phyloP scores from a whole-genome alignment of 2,329 filamentous ascomycete species.

The Hypoxylon rubiginosum region DNA sequence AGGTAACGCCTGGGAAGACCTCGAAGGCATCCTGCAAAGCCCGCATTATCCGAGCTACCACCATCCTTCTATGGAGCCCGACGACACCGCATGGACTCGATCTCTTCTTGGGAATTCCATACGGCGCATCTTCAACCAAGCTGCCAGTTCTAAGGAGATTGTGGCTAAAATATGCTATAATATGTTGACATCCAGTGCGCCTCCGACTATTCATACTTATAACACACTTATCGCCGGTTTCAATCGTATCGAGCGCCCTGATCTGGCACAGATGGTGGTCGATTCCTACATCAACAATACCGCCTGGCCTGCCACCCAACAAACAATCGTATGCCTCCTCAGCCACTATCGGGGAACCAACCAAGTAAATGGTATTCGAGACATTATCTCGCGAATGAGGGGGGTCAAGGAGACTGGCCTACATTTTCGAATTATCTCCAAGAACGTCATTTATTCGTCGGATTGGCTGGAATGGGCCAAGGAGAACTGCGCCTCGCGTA shows the following conservation, averaged over 20 bases:
- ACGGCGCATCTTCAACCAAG: constrained; percentile 47
- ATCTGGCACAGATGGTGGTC: constrained; percentile 67
- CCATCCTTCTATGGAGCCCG: constrained; percentile 33
- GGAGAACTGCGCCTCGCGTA: constrained; percentile 51
- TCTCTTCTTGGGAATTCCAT: constrained; percentile 45
- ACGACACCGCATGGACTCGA: constrained; percentile 33
- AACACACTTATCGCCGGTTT: constrained; percentile 80
- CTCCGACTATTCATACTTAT: constrained; percentile 77
- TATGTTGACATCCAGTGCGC: constrained; percentile 70
- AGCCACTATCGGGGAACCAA: constrained; percentile 62
- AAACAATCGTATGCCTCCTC: constrained; percentile 64
- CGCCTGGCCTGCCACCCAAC: constrained; percentile 61
- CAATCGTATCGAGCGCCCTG: constrained; percentile 62
- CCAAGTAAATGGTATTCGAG: constrained; percentile 60
- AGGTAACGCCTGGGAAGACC: constrained; percentile 33
- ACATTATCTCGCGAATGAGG: constrained; percentile 61
- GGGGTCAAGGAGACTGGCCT: constrained; percentile 55
- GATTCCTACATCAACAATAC: constrained; percentile 63
- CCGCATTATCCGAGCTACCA: constrained; percentile 46
- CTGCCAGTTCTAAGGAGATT: constrained; percentile 45
- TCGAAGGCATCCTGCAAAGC: constrained; percentile 35
- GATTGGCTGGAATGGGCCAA: constrained; percentile 43
- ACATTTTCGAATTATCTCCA: constrained; percentile 45
- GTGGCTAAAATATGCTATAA: constrained; percentile 73
- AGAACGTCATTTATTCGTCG: constrained; percentile 48